Evolutionary conservation across 1,139 yeast genomes (phyloP).

Genomic region (Dujonia santamariae): DNA sequence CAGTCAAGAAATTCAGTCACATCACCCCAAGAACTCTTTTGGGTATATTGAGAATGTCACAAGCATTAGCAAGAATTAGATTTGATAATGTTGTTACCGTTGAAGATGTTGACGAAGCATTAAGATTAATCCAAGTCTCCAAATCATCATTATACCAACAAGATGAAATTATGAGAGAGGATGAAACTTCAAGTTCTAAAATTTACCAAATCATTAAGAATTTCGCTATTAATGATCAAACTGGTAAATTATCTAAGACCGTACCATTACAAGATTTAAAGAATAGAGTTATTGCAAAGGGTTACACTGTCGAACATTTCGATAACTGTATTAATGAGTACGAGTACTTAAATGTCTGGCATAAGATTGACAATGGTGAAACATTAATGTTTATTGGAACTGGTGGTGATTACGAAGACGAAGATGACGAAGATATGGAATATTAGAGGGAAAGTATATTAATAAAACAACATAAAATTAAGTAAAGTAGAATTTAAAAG

Average conservation of each 20-base stretch:
- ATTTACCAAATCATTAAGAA: constrained; percentile 60
- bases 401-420: constrained; percentile 23
- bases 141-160: constrained; percentile 72
- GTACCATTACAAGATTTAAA: constrained; percentile 59
- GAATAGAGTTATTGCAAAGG: constrained; percentile 75
- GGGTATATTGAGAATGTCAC: constrained; percentile 89
- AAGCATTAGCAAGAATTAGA: constrained; percentile 89
- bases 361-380: constrained; percentile 64
- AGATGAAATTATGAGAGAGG: constrained; percentile 48
- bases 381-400: constrained; percentile 42
- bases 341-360: constrained; percentile 73
- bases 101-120: constrained; percentile 93
- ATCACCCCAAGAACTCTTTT: constrained; percentile 93
- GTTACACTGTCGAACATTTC: constrained; percentile 78
- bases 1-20: constrained; percentile 76
- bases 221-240: constrained; percentile 45
- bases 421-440: constrained; percentile 10
- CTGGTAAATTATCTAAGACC: constrained; percentile 33
- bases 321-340: constrained; percentile 75
- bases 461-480: not conserved
- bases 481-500: not conserved
- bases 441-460: not conserved
- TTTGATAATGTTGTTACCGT: constrained; percentile 67
- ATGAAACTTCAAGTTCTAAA: constrained; percentile 51
- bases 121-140: constrained; percentile 81